Evolutionary conservation across 2,329 filamentous ascomycete genomes (phyloP).

Genomic region (Penicillium griseofulvum): DNA sequence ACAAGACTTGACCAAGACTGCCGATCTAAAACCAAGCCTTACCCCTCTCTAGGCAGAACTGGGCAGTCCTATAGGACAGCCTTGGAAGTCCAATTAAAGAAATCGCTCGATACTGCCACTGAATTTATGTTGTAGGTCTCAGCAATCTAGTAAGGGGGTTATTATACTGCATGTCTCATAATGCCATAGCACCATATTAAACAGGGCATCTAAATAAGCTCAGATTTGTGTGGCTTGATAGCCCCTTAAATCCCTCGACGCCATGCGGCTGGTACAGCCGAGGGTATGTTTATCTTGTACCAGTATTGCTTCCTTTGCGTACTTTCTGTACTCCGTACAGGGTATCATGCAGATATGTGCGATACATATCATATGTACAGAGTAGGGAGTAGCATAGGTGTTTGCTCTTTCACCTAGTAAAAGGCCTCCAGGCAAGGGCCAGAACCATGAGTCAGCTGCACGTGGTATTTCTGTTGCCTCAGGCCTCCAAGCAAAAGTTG

Average conservation of each 20-base stretch:
- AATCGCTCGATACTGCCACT: not conserved
- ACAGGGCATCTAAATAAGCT: conserved; percentile 1
- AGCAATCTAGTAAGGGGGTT: not conserved
- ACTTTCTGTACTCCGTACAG: not conserved
- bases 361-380: too few relatives aligned
- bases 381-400: too few relatives aligned
- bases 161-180: not conserved
- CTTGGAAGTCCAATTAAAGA: not conserved
- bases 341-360: too few relatives aligned
- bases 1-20: not conserved
- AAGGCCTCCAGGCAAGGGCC: not conserved
- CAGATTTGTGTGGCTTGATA: conserved; percentile 1
- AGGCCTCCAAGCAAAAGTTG: not conserved
- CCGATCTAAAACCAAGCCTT: not conserved
- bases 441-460: not conserved
- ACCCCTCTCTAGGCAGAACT: not conserved
- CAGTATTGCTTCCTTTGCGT: not conserved
- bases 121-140: not conserved
- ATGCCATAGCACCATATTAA: not conserved
- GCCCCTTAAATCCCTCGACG: not conserved
- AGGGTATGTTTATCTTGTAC: not conserved
- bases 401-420: too few relatives aligned
- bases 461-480: not conserved
- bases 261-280: not conserved
- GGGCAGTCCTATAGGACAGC: not conserved